Evolutionary conservation across 2,329 filamentous ascomycete species (phyloP).

Genomic region (Alternaria consortialis): DNA sequence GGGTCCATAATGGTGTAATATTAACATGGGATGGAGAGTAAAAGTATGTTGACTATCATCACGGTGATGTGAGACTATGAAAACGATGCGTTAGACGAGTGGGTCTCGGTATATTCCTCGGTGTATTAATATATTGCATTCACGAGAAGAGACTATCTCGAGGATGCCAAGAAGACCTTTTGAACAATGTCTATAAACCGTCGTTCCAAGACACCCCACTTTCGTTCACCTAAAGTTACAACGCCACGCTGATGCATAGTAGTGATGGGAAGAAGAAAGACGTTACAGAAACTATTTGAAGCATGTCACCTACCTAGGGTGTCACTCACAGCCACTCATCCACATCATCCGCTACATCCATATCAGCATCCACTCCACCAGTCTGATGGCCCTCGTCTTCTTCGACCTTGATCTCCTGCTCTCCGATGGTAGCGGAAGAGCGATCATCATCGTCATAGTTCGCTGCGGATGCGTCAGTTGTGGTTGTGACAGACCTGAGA

Average conservation of each 20-base stretch:
- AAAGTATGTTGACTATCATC: background rate
- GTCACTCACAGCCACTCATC: conserved; percentile 40
- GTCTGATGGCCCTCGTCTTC: conserved; percentile 15
- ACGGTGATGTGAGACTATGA: background rate
- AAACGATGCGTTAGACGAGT: background rate
- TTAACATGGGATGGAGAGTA: background rate
- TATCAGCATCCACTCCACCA: conserved; percentile 30
- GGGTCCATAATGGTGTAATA: background rate
- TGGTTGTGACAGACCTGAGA: conserved; percentile 14
- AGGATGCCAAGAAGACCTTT: background rate
- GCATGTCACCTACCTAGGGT: background rate
- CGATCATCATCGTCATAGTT: conserved; percentile 21
- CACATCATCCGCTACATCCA: conserved; percentile 49
- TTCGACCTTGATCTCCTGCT: conserved; percentile 12
- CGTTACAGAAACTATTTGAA: background rate
- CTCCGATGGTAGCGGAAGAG: conserved; percentile 23
- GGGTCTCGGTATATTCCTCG: background rate
- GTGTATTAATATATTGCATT: background rate
- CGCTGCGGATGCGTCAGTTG: background rate
- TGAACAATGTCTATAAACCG: background rate
- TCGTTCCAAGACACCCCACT: background rate
- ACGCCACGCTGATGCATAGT: conserved; percentile 2
- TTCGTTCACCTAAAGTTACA: background rate
- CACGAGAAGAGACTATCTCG: background rate
- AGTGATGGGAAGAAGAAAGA: background rate